Evolutionary conservation across 345 rosid species (phyloP), one percentile per base, ranked within the genome.

Genomic region (Citrus sp.): DNA sequence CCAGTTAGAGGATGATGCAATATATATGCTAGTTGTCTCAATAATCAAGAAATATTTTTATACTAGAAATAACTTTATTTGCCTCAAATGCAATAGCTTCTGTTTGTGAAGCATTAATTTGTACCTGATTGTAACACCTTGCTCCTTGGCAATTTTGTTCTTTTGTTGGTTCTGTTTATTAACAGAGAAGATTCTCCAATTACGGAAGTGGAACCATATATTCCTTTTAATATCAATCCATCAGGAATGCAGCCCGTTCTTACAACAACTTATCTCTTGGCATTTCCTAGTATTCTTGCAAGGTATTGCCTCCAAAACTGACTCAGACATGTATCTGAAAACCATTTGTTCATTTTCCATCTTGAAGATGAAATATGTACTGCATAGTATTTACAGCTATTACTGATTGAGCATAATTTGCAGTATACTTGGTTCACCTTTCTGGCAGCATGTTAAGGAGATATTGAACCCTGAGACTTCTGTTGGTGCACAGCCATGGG

Each of bases 171-270:
- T 75, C 81, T 85, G 70, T 79, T 34, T 80, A 64, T 73, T 79
- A 81, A 74, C 97, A 95, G 99, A 82, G 94, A 89, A 68, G 96
- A 87, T 77, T 93, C 98, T 67, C 98, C 93, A 25, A 81, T 95
- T 56, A 93, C 97, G 2, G 99, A 93, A 82, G 98, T 95, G 79
- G 97, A 95, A 83, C 99, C 97, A 21, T 92, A 95, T 80, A 92
- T 95, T 67, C 98, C 98, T 61, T 95, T 95, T 69, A 95, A 93
- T 67, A 95, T 95, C 67, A 95, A 95, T 82, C 99, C 98, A 78
- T 87, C 98, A 14, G 99, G 98, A 85, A 95, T 93, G 99, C 99
- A 93, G 82, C 98, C 98, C 79, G 89, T 95, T 81, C 97, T 95
- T 75, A 92, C 98, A 58, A 89, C 97, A 54, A 85, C 98, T 28